phyloP scores from a whole-genome alignment of 768 basidiomycete species.

The Boletus vinaceobasis region DNA sequence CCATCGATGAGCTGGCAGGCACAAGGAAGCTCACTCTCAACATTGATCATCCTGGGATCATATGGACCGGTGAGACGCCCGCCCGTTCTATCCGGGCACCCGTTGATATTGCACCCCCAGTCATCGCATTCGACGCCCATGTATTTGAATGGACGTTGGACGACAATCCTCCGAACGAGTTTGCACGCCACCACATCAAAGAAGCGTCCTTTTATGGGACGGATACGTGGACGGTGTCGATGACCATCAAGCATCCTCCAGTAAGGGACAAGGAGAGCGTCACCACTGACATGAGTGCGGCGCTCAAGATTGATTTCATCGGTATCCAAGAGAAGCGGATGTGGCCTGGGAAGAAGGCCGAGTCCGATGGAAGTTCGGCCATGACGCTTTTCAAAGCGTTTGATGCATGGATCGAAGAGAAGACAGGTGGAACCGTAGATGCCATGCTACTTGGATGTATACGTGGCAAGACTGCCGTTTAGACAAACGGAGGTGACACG shows the following conservation, averaged over 20 bases:
- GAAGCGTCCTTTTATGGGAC: slow-evolving; percentile 84
- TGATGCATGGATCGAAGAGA: slow-evolving; percentile 69
- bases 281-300: background rate
- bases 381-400: slow-evolving; percentile 74
- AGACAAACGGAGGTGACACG: background rate
- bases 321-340: slow-evolving; percentile 81
- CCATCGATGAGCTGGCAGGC: slow-evolving; percentile 50
- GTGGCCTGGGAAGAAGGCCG: slow-evolving; percentile 68
- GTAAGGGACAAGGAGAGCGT: background rate
- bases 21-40: slow-evolving; percentile 68
- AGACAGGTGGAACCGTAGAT: slow-evolving; percentile 64
- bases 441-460: slow-evolving; percentile 67
- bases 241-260: slow-evolving; percentile 57
- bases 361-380: slow-evolving; percentile 51
- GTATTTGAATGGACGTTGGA: slow-evolving; percentile 84
- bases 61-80: slow-evolving; percentile 68
- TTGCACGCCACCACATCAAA: slow-evolving; percentile 84
- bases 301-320: slow-evolving; percentile 66
- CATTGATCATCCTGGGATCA: slow-evolving; percentile 75
- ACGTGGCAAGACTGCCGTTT: slow-evolving; percentile 53
- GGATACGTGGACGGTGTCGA: slow-evolving; percentile 67
- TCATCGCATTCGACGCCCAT: slow-evolving; percentile 88
- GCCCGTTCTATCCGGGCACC: background rate
- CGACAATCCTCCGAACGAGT: slow-evolving; percentile 70
- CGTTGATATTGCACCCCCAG: slow-evolving; percentile 32